Percentiles rank a stretch among this genome's conserved stretches.
Evolutionary conservation across 345 rosid genomes (phyloP).

Genomic region (Gossypium thurberi): DNA sequence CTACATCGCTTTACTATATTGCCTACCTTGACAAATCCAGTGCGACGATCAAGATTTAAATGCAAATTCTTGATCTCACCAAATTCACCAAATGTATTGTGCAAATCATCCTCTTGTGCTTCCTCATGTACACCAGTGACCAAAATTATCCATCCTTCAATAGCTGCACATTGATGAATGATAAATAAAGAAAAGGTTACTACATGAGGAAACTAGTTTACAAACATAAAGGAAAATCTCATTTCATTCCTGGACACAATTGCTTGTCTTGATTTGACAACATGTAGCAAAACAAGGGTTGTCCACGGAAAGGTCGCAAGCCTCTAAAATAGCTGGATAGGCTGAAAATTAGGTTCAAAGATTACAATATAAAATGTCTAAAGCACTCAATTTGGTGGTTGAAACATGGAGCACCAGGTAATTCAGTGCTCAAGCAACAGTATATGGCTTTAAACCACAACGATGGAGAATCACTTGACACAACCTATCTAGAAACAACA

Average conservation of each 20-base stretch:
- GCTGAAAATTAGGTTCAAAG: not conserved
- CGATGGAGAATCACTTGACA: too few species aligned
- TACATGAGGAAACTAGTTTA: not conserved
- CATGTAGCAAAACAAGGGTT: not conserved
- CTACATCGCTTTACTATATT: not conserved
- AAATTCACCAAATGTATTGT: not conserved
- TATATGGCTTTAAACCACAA: not conserved
- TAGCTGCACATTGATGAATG: not conserved
- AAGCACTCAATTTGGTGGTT: not conserved
- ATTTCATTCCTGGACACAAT: not conserved
- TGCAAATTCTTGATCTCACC: conserved; percentile 4
- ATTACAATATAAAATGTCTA: not conserved
- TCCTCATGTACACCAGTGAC: not conserved
- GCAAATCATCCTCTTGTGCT: conserved; percentile 3
- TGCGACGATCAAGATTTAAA: conserved; percentile 1
- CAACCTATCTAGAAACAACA: too few species aligned
- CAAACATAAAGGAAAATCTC: not conserved
- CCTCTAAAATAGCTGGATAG: not conserved
- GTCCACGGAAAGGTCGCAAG: not conserved
- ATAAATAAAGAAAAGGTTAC: not conserved
- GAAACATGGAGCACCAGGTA: not conserved
- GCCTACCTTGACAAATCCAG: not conserved
- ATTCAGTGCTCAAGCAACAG: not conserved
- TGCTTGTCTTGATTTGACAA: not conserved
- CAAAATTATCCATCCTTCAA: not conserved